phyloP scores from a whole-genome alignment of 345 rosid species.

The Odontarrhena argentea region DNA sequence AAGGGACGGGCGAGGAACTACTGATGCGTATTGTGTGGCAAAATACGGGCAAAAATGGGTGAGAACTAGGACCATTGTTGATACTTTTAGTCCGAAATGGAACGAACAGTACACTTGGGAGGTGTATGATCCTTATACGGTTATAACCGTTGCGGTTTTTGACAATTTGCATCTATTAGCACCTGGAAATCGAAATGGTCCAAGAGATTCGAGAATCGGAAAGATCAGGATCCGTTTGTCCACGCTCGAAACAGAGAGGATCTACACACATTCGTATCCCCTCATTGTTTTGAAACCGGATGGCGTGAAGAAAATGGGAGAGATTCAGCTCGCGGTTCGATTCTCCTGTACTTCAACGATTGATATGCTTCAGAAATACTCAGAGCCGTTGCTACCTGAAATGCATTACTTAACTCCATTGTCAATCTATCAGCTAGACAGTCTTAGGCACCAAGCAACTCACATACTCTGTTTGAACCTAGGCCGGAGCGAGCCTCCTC shows the following conservation, averaged over 20 bases:
- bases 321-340: constrained; percentile 48
- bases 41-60: constrained; percentile 61
- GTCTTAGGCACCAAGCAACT: constrained; percentile 51
- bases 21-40: constrained; percentile 56
- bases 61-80: constrained; percentile 49
- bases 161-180: constrained; percentile 45
- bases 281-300: constrained; percentile 45
- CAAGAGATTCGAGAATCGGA: constrained; percentile 46
- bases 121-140: constrained; percentile 58
- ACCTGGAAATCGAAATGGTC: constrained; percentile 20
- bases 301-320: constrained; percentile 57
- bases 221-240: constrained; percentile 53
- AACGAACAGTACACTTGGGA: constrained; percentile 64
- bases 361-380: constrained; percentile 44
- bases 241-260: constrained; percentile 42
- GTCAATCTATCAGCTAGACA: constrained; percentile 44
- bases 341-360: constrained; percentile 44
- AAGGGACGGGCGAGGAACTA: constrained; percentile 46
- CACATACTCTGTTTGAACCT: constrained; percentile 40
- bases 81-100: constrained; percentile 51
- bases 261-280: constrained; percentile 53
- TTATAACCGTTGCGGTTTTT: constrained; percentile 51
- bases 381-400: constrained; percentile 45
- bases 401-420: constrained; percentile 51
- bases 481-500: constrained; percentile 42